These are phyloP conservation scores for Dioscorea cayenensis DNA, from an alignment of 116 monocot species.

Conservation along the genomic window DNA sequence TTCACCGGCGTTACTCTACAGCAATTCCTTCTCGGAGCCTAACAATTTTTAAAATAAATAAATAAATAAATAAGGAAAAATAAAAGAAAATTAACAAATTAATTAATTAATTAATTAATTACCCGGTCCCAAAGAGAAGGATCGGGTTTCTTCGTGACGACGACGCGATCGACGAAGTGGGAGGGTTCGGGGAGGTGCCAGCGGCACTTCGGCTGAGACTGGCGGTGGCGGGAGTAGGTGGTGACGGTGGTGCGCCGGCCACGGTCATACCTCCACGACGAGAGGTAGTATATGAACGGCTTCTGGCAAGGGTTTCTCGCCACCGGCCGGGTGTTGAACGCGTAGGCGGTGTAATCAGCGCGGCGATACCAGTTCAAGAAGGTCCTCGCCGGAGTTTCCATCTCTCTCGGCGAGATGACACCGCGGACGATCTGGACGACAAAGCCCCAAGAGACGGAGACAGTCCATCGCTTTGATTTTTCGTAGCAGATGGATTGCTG, in stretches of 20 bases:
- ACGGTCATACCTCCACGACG: slow-evolving; percentile 3
- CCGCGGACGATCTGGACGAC: slow-evolving; percentile 28
- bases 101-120: not conserved
- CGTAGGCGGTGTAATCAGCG: slow-evolving; percentile 30
- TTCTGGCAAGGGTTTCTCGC: slow-evolving; percentile 35
- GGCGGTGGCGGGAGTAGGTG: slow-evolving; percentile 3
- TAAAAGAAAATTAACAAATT: not conserved
- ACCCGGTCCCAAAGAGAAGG: slow-evolving; percentile 33
- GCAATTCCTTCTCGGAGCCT: slow-evolving; percentile 38
- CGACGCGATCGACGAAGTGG: slow-evolving; percentile 5
- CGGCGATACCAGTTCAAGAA: slow-evolving; percentile 37
- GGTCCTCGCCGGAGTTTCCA: slow-evolving; percentile 34
- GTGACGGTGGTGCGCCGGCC: slow-evolving; percentile 18
- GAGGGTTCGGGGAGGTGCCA: slow-evolving; percentile 21
- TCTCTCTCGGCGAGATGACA: slow-evolving; percentile 32
- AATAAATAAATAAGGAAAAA: not conserved
- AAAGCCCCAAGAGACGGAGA: slow-evolving; percentile 49
- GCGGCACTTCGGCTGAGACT: slow-evolving; percentile 2
- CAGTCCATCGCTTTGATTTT: slow-evolving; percentile 17
- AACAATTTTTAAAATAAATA: slow-evolving; percentile 1
- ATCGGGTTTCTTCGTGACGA: slow-evolving; percentile 40
- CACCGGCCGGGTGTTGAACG: slow-evolving; percentile 44
- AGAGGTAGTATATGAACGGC: slow-evolving; percentile 34
- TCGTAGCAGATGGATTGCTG: slow-evolving; percentile 55
- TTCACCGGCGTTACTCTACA: slow-evolving; percentile 23